phyloP scores from a whole-genome alignment of 805 yeast species.

The Yamadazyma kitorensis region DNA sequence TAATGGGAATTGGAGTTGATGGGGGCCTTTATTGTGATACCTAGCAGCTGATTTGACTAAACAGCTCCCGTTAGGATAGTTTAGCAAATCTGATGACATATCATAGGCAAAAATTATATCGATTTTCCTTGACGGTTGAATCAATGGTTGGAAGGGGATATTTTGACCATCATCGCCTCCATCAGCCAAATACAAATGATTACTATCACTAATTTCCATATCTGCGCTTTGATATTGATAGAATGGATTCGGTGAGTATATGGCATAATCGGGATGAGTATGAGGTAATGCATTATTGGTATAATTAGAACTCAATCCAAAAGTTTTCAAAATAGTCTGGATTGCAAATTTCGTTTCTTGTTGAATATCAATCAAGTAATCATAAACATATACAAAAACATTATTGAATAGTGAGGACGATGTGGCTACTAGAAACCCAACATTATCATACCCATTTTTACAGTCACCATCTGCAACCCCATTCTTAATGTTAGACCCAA shows the following conservation, averaged over 20 bases:
- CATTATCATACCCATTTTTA: constrained; percentile 52
- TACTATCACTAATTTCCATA: constrained; percentile 3
- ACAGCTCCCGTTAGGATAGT: constrained; percentile 61
- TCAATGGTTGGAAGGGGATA: constrained; percentile 45
- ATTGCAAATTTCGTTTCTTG: constrained; percentile 32
- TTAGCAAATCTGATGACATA: constrained; percentile 48
- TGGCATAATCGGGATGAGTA: constrained; percentile 56
- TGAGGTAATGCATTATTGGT: constrained; percentile 4
- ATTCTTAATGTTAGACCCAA: constrained; percentile 47
- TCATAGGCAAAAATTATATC: constrained; percentile 43
- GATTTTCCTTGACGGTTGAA: constrained; percentile 30
- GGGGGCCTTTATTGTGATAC: constrained; percentile 17
- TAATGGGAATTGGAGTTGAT: not conserved
- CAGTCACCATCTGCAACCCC: constrained; percentile 45
- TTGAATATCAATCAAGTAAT: constrained; percentile 29
- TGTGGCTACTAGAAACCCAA: constrained; percentile 59
- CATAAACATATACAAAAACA: constrained; percentile 49
- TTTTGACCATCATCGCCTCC: constrained; percentile 53
- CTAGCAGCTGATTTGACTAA: constrained; percentile 38
- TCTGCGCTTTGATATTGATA: constrained; percentile 20
- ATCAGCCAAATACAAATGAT: constrained; percentile 35
- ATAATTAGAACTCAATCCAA: constrained; percentile 33
- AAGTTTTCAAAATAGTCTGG: constrained; percentile 36
- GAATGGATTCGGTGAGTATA: constrained; percentile 64
- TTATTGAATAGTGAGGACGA: constrained; percentile 63